A percentile compares a stretch with the other conserved stretches of the same genome.
Conservation (phyloP, 192 early-diverging fungal species). For the Neocallimastix lanati region DNA sequence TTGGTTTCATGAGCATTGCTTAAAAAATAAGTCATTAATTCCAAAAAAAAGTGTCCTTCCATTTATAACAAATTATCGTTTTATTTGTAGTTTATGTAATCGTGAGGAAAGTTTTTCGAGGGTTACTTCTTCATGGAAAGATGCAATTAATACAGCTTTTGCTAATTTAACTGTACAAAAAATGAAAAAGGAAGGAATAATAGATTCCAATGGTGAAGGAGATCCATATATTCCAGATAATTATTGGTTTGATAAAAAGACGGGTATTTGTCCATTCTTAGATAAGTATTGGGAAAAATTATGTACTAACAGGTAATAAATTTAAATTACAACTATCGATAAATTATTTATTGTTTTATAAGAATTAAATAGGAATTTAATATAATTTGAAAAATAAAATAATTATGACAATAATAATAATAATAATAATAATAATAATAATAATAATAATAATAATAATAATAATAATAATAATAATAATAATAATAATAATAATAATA, state of each 20-base stretch:
- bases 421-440: too few species aligned
- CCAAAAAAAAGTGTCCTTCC: slow-evolving; percentile 20
- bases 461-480: too few species aligned
- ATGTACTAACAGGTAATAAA: slow-evolving; percentile 31
- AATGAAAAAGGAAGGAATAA: slow-evolving; percentile 13
- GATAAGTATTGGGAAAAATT: slow-evolving; percentile 42
- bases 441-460: too few species aligned
- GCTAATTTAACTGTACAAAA: slow-evolving; percentile 39
- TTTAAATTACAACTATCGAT: too few species aligned
- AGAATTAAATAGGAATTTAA: too few species aligned
- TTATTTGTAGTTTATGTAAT: slow-evolving; percentile 26
- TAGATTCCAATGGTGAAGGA: slow-evolving; percentile 10
- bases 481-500: too few species aligned
- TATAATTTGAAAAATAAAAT: too few species aligned
- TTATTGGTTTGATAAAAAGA: slow-evolving; percentile 47
- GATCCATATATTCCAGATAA: slow-evolving; percentile 16
- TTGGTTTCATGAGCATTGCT: slow-evolving; percentile 44
- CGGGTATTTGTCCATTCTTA: slow-evolving; percentile 36
- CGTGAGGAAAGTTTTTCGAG: slow-evolving; percentile 24
- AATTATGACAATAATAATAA: too few species aligned
- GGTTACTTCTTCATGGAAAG: slow-evolving; percentile 44
- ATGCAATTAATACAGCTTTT: slow-evolving; percentile 36
- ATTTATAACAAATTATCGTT: slow-evolving; percentile 44
- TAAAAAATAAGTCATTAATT: slow-evolving; percentile 7
- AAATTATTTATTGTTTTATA: too few species aligned